phyloP scores from a whole-genome alignment of 108 stramenopile species.

The Stephanodiscus triporus region DNA sequence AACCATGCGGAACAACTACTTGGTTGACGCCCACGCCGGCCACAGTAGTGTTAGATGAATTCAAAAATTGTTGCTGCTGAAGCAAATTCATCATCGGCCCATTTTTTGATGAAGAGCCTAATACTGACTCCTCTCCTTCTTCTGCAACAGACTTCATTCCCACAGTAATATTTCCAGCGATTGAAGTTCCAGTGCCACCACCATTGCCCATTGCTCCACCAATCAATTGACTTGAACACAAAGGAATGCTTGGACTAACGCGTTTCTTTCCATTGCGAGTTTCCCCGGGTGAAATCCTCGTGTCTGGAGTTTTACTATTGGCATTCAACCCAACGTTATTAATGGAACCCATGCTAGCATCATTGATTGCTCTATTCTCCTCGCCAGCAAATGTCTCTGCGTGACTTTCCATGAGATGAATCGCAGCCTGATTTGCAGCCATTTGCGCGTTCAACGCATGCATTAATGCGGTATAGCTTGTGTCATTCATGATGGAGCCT shows the following conservation, averaged over 20 bases:
- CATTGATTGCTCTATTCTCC: neutral
- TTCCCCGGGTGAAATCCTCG: conserved; percentile 28
- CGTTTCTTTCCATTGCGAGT: conserved; percentile 44
- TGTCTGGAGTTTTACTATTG: neutral
- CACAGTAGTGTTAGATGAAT: conserved; percentile 6
- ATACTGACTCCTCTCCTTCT: conserved; percentile 7
- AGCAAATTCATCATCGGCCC: neutral
- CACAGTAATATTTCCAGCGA: conserved; percentile 9
- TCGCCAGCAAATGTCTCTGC: neutral
- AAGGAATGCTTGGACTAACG: conserved; percentile 31
- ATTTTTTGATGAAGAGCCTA: neutral
- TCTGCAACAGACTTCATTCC: conserved; percentile 20
- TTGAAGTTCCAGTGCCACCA: conserved; percentile 9
- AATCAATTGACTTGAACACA: conserved; percentile 42
- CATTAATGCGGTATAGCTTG: conserved; percentile 24
- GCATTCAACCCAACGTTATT: conserved; percentile 6
- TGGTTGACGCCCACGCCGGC: neutral
- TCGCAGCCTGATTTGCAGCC: conserved; percentile 19
- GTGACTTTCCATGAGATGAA: conserved; percentile 13
- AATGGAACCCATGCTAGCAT: neutral
- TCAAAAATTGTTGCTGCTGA: conserved; percentile 10
- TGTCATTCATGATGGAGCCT: conserved; percentile 6
- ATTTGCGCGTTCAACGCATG: conserved; percentile 44
- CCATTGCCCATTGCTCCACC: conserved; percentile 8
- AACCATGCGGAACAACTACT: conserved; percentile 3